Evolutionary conservation across 768 basidiomycete species (phyloP).

Genomic region (Cystofilobasidium ferigula): DNA sequence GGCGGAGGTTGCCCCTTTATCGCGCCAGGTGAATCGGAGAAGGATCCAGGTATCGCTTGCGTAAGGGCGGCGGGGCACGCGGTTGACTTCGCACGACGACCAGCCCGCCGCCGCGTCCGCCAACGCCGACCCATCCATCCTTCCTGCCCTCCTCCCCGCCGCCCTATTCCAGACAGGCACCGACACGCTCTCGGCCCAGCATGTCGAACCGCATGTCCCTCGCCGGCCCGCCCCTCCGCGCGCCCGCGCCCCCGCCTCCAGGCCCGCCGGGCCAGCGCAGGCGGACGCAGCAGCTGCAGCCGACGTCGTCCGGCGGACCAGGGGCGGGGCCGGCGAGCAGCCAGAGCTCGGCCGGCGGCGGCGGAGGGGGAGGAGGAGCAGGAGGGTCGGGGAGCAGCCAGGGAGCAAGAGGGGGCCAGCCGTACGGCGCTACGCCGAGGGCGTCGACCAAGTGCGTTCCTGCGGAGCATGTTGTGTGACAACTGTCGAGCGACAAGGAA

Average conservation of each 20-base stretch:
- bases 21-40: no score
- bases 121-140: not conserved
- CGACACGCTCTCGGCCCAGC: not conserved
- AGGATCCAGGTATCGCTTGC: no score
- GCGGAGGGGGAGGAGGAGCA: no score
- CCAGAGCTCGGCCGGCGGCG: not conserved
- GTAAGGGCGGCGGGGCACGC: no score
- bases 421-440: slow-evolving; percentile 56
- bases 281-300: slow-evolving; percentile 13
- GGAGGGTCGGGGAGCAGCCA: slow-evolving; percentile 9
- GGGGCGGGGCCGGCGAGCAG: not conserved
- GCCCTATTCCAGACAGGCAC: not conserved
- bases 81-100: no score
- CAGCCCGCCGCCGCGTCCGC: no score
- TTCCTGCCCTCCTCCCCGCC: not conserved
- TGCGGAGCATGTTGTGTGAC: slow-evolving; percentile 38
- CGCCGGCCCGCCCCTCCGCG: slow-evolving; percentile 22
- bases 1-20: no score
- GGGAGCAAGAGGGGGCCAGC: slow-evolving; percentile 44
- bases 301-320: not conserved
- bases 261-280: slow-evolving; percentile 14
- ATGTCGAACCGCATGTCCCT: slow-evolving; percentile 22
- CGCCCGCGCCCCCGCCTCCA: slow-evolving; percentile 10
- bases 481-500: no score
- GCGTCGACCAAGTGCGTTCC: slow-evolving; percentile 39